A percentile compares a stretch with the other conserved stretches of the same genome.
Conservation (phyloP, 495 filamentous ascomycete species). For the Tricharina praecox region DNA sequence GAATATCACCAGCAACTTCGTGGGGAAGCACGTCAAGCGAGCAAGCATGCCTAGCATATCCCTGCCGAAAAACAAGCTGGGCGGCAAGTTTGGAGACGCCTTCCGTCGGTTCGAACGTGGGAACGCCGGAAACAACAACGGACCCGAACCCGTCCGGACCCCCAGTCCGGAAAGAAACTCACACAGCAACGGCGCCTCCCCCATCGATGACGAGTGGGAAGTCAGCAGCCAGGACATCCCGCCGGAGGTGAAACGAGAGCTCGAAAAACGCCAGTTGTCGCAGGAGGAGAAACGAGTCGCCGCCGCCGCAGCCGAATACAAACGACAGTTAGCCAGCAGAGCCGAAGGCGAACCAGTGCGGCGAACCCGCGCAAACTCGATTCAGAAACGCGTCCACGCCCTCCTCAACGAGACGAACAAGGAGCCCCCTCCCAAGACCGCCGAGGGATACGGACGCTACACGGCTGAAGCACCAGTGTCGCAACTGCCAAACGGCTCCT, state of each 20-base stretch:
- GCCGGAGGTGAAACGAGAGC: conserved; percentile 77
- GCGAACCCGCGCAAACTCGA: conserved; percentile 53
- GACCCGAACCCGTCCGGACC: conserved; percentile 27
- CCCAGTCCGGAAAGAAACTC: conserved; percentile 44
- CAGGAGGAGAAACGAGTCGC: conserved; percentile 89
- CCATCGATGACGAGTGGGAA: conserved; percentile 50
- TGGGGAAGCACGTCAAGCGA: conserved; percentile 57
- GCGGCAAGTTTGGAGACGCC: conserved; percentile 84
- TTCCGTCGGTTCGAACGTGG: conserved; percentile 81
- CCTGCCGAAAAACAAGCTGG: conserved; percentile 59
- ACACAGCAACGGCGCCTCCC: conserved; percentile 33
- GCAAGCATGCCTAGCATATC: conserved; percentile 65
- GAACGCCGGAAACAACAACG: conserved; percentile 32
- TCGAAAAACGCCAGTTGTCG: conserved; percentile 67
- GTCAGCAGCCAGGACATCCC: conserved; percentile 51
- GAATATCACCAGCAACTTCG: conserved; percentile 33
- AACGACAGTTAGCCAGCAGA: conserved; percentile 51
- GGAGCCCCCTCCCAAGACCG: conserved; percentile 50
- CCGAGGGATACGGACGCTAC: conserved; percentile 75
- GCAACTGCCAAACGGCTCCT: neutral
- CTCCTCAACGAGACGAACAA: conserved; percentile 59
- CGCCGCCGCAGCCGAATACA: conserved; percentile 79
- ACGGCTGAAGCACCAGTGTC: conserved; percentile 34
- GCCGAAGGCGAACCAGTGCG: conserved; percentile 34
- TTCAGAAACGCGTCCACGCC: conserved; percentile 76